A percentile compares a stretch with the other conserved stretches of the same genome.
These are phyloP conservation scores for Pachyrhizus erosus DNA, from an alignment of 306 rosid species.

Conservation along the genomic window DNA sequence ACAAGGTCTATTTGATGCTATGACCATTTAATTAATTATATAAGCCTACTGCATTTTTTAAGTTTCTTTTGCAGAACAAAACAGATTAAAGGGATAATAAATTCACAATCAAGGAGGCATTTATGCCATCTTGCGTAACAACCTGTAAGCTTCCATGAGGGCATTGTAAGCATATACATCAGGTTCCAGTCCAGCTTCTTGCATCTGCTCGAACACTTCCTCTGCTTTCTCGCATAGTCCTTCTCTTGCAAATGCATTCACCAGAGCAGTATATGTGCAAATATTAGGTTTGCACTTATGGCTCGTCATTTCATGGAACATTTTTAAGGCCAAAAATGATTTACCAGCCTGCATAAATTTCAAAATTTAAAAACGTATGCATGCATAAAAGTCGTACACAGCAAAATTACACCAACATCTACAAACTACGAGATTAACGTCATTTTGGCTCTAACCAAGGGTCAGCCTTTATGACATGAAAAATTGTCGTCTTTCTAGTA, in stretches of 20 bases:
- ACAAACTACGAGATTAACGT: no score
- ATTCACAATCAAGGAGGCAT: slow-evolving; percentile 30
- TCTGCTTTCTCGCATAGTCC: slow-evolving; percentile 97
- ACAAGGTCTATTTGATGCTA: background rate
- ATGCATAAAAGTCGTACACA: no score
- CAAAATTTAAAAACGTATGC: slow-evolving; percentile 32
- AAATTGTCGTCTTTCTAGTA: background rate
- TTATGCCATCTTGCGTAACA: slow-evolving; percentile 36
- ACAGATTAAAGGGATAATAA: background rate
- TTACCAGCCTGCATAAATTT: slow-evolving; percentile 70
- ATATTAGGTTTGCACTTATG: slow-evolving; percentile 80
- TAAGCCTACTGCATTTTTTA: background rate
- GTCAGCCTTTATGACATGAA: slow-evolving; percentile 2
- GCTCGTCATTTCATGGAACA: slow-evolving; percentile 77
- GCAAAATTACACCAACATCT: no score
- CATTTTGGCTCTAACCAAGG: background rate
- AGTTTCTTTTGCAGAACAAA: slow-evolving; percentile 5
- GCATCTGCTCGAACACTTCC: slow-evolving; percentile 92
- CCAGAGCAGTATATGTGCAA: slow-evolving; percentile 88
- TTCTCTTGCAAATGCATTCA: slow-evolving; percentile 95
- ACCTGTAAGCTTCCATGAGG: slow-evolving; percentile 98
- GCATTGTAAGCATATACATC: slow-evolving; percentile 92
- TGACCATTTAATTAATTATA: background rate
- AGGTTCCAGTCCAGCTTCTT: slow-evolving; percentile 85
- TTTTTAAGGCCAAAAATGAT: slow-evolving; percentile 73